phyloP scores from a whole-genome alignment of 495 filamentous ascomycete genomes.

The Pyronema domesticum region DNA sequence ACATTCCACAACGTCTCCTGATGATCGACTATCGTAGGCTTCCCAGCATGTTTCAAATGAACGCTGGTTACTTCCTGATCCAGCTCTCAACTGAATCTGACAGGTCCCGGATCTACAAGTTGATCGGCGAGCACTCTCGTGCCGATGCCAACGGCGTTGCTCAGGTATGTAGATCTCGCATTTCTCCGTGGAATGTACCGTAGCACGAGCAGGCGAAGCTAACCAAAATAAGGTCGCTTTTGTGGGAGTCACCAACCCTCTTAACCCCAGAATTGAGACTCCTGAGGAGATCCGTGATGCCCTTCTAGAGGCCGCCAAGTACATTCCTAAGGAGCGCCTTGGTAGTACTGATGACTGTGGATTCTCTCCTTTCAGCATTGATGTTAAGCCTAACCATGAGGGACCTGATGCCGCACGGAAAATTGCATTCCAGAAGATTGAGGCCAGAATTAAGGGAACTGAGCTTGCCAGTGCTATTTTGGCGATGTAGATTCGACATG shows the following conservation, averaged over 20 bases:
- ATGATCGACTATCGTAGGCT: constrained; percentile 10
- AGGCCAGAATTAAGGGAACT: constrained; percentile 26
- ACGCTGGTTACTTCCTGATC: constrained; percentile 31
- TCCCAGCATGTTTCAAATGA: constrained; percentile 29
- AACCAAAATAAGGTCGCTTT: constrained; percentile 26
- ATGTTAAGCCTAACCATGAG: constrained; percentile 28
- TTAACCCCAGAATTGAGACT: constrained; percentile 27
- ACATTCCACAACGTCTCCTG: neutral
- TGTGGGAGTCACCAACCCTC: constrained; percentile 28
- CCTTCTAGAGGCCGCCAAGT: constrained; percentile 25
- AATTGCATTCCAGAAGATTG: constrained; percentile 29
- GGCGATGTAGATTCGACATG: constrained; percentile 15
- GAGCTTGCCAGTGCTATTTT: constrained; percentile 27
- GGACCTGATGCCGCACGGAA: constrained; percentile 29
- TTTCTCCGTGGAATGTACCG: neutral
- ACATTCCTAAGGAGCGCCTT: constrained; percentile 27
- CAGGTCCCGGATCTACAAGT: constrained; percentile 26
- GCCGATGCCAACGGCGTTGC: constrained; percentile 27
- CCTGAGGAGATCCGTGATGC: constrained; percentile 27
- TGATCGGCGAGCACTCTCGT: constrained; percentile 26
- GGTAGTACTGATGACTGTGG: constrained; percentile 32
- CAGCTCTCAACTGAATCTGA: constrained; percentile 28
- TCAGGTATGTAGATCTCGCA: constrained; percentile 6
- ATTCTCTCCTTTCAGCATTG: constrained; percentile 28
- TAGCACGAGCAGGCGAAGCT: neutral